These are phyloP conservation scores for Warburgia ugandensis DNA, from an alignment of 164 flowering plant species.

Conservation along the genomic window DNA sequence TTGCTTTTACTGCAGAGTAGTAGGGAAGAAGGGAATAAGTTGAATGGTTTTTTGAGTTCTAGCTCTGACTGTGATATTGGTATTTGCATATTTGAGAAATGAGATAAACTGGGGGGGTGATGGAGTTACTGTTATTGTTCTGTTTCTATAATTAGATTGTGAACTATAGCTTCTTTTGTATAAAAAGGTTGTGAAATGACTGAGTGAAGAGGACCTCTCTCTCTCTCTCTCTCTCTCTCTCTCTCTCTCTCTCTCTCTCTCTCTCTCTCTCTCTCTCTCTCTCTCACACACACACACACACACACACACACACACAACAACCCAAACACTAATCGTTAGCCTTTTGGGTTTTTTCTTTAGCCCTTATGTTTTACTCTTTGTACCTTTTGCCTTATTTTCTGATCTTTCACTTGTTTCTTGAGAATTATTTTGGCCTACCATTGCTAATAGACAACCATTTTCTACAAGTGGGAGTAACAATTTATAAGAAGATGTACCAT, in stretches of 20 bases:
- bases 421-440: neutral
- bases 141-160: neutral
- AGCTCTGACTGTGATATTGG: conserved; percentile 49
- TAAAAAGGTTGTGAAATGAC: neutral
- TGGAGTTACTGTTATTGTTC: conserved; percentile 8
- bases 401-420: neutral
- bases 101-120: conserved; percentile 6
- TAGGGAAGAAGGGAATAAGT: conserved; percentile 13
- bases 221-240: no score
- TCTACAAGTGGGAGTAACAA: no score
- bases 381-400: neutral
- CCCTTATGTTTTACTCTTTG: no score
- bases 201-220: neutral
- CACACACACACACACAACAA: no score
- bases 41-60: conserved; percentile 22
- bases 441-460: no score
- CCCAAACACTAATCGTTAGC: neutral
- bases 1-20: conserved; percentile 34
- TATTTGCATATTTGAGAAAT: conserved; percentile 63
- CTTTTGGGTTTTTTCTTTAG: neutral
- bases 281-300: neutral
- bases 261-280: conserved; percentile 2
- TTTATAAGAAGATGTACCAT: no score
- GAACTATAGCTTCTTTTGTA: neutral
- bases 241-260: no score